Conservation (phyloP, 306 rosid species). For the Sechiopsis laciniata region DNA sequence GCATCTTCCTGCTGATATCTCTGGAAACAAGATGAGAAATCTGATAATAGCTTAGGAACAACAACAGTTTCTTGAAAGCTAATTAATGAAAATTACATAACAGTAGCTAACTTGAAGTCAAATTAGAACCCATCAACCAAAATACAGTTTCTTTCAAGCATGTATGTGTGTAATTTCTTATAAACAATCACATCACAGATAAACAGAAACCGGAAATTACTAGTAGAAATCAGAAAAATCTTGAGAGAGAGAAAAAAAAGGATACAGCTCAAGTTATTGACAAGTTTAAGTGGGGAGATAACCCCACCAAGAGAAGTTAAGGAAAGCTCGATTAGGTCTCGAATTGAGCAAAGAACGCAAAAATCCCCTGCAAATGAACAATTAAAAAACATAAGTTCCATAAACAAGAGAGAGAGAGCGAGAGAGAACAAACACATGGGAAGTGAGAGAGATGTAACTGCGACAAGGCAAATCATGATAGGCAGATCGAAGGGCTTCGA, state of each 20-base stretch:
- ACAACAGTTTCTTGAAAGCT: no score
- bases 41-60: constrained; percentile 48
- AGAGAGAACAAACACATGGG: background rate
- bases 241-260: constrained; percentile 26
- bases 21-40: constrained; percentile 54
- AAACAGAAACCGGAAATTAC: background rate
- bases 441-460: constrained; percentile 32
- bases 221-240: background rate
- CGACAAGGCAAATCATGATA: constrained; percentile 37
- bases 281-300: constrained; percentile 51
- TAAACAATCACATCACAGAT: background rate
- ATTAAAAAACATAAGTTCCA: no score
- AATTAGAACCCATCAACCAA: background rate
- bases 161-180: no score
- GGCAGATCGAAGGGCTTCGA: constrained; percentile 47
- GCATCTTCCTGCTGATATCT: constrained; percentile 89
- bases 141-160: background rate
- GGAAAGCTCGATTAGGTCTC: constrained; percentile 42
- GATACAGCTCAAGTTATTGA: constrained; percentile 72
- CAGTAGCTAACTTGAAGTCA: background rate
- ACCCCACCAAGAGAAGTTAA: constrained; percentile 38
- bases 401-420: background rate
- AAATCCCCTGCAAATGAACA: constrained; percentile 45
- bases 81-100: no score
- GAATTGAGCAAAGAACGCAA: constrained; percentile 64